These are phyloP conservation scores for Elaeagnus macrophylla DNA, from an alignment of 306 rosid species.

Conservation along the genomic window DNA sequence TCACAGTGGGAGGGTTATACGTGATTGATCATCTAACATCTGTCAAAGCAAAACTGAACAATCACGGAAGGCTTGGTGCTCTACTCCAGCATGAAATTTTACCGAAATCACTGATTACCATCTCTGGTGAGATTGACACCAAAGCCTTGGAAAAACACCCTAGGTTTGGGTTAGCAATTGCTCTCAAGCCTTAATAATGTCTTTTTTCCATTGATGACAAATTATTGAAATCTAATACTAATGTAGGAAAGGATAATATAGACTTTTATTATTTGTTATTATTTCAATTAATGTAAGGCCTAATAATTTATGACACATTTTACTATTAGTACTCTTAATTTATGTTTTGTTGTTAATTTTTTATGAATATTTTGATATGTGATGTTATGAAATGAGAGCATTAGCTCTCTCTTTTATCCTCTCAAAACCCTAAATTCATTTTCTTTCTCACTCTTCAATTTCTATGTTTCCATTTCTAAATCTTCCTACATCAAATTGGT, in stretches of 20 bases:
- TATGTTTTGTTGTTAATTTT: no score
- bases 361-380: no score
- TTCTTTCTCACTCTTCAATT: no score
- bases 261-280: slow-evolving; percentile 24
- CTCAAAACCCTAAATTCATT: no score
- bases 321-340: no score
- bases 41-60: slow-evolving; percentile 84
- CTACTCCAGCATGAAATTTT: slow-evolving; percentile 81
- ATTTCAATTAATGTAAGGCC: slow-evolving; percentile 29
- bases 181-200: slow-evolving; percentile 72
- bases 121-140: slow-evolving; percentile 86
- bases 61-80: slow-evolving; percentile 72
- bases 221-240: slow-evolving; percentile 20
- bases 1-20: slow-evolving; percentile 79
- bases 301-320: no score
- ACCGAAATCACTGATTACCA: slow-evolving; percentile 81
- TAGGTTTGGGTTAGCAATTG: slow-evolving; percentile 77
- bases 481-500: no score
- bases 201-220: slow-evolving; percentile 13
- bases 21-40: slow-evolving; percentile 65
- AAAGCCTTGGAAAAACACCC: slow-evolving; percentile 71
- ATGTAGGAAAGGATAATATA: slow-evolving; percentile 54
- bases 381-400: no score
- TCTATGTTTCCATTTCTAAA: no score
- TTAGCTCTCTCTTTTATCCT: no score